A percentile compares a stretch with the other conserved stretches of the same genome.
Evolutionary conservation across 2,329 filamentous ascomycete species (phyloP).

Genomic region (Ophiosphaerella korrae): DNA sequence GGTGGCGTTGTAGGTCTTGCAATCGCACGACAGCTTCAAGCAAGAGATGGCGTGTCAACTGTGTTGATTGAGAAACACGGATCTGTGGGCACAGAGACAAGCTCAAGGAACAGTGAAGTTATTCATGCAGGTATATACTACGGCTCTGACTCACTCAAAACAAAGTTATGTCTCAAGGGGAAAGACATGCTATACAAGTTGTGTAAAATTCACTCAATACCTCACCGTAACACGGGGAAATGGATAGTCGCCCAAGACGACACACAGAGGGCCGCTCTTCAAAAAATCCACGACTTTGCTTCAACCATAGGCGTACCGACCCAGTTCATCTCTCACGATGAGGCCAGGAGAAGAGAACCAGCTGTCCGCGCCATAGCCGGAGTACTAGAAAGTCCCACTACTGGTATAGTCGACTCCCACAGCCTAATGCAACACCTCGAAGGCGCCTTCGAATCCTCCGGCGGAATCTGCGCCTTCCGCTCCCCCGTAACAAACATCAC

Average conservation of each 20-base stretch:
- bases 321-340: constrained; percentile 67
- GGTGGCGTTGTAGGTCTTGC: constrained; percentile 80
- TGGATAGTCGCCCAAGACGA: constrained; percentile 91
- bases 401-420: constrained; percentile 90
- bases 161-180: constrained; percentile 78
- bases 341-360: constrained; percentile 72
- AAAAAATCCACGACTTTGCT: constrained; percentile 62
- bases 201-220: constrained; percentile 70
- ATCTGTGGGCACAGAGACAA: constrained; percentile 81
- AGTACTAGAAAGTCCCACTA: constrained; percentile 81
- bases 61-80: constrained; percentile 81
- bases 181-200: constrained; percentile 78
- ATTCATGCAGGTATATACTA: constrained; percentile 97
- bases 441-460: constrained; percentile 75
- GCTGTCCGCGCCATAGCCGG: constrained; percentile 73
- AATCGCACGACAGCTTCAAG: constrained; percentile 73
- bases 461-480: constrained; percentile 74
- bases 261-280: constrained; percentile 67
- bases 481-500: constrained; percentile 68
- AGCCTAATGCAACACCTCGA: constrained; percentile 80
- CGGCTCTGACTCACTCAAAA: constrained; percentile 76
- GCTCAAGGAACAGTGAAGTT: constrained; percentile 90
- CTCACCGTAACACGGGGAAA: constrained; percentile 79
- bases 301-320: constrained; percentile 68
- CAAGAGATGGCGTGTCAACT: constrained; percentile 64